Base-by-base conservation (phyloP, 2,329 filamentous ascomycete species). In the Colletotrichum brevisporum region DNA sequence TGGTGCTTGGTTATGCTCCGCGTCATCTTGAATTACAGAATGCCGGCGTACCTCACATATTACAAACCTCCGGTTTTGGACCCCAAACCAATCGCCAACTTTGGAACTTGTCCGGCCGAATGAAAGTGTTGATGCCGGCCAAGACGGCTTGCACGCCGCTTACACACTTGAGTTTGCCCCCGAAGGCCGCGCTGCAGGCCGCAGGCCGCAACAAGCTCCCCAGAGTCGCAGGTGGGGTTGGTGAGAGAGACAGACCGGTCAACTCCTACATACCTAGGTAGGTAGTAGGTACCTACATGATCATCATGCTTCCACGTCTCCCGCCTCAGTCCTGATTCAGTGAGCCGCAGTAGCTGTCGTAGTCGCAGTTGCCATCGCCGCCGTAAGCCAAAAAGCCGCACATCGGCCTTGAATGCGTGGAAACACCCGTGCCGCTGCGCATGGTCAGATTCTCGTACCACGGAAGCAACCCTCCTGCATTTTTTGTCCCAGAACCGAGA, bases 81-180 rank as follows among this genome's bases (percentile, higher is more conserved):
- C 54, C 48, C 51, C 51, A 60, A 59, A 56, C 24, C 26, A 27
- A 41, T 21, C n/a, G 43, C 58, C 36, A n/a, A 10, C 52, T 43
- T 56, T 57, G 58, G 52, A 53, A 21, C 43, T 36, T 24, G 45
- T 39, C 43, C 26, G 50, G 39, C 27, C 54, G 36, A 69, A 69
- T 55, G 43, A 60, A 41, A 52, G 62, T 24, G 26, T 26, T 21
- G 31, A 52, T 27, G 48, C 31, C 43, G 48, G 55, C 62, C 66
- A 69, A 60, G 62, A 55, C 62, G 55, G 50, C 66, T 59, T 60
- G 24, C 27, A 48, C 55, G 66, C 61, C 55, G 50, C 50, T 60
- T 55, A 66, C 55, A 52, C 27, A 41, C 55, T 21, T 45, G 24
- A 5, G 26, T 27, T 59, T 27, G 57, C 41, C 52, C 16, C 52